Evolutionary conservation across 306 rosid genomes (phyloP), one percentile per base, ranked within the genome.

Genomic region (Myrica gale): DNA sequence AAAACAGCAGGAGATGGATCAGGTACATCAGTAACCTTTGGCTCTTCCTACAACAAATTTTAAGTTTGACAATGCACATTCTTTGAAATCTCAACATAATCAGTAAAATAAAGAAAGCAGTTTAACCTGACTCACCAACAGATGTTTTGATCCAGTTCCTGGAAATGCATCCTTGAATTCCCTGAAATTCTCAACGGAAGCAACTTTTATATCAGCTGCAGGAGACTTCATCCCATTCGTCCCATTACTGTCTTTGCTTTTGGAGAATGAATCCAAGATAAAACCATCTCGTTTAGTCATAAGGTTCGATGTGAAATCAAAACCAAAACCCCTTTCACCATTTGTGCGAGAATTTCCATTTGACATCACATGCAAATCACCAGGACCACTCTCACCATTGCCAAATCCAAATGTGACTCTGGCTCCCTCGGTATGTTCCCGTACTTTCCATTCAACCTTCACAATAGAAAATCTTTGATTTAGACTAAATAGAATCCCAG

Each of bases 271-370:
- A 68, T 75, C 82, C 15, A 65, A 75, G 66, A 81, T 55, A 67
- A 71, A 11, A 47, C 69, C 75, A 76, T 74, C 70, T 65, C 68
- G 86, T 58, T 17, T 41, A 66, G 69, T 47, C 20, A 73, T 77
- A 71, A 82, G 79, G 70, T 63, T 74, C 16, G 85, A 79, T 69
- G 79, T 78, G 79, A 88, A 87, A 83, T 84, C 87, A 83, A 92
- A 85, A 55, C 82, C 84, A 54, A 80, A 52, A 69, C 80, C 72
- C 94, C 90, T 83, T 20, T 81, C 82, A 45, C 76, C 85, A 75
- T 69, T 65, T 76, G 78, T 78, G 69, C 75, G 71, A 65, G 86
- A 78, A 78, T 76, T 57, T 76, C 82, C 87, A 77, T 72, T 55
- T 71, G 92, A 79, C 44, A 81, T 84, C 77, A 76, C 72, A 51